A percentile compares a stretch with the other conserved stretches of the same genome.
Conservation (phyloP, 208 protist genomes). For the Crithidia acanthocephali region DNA sequence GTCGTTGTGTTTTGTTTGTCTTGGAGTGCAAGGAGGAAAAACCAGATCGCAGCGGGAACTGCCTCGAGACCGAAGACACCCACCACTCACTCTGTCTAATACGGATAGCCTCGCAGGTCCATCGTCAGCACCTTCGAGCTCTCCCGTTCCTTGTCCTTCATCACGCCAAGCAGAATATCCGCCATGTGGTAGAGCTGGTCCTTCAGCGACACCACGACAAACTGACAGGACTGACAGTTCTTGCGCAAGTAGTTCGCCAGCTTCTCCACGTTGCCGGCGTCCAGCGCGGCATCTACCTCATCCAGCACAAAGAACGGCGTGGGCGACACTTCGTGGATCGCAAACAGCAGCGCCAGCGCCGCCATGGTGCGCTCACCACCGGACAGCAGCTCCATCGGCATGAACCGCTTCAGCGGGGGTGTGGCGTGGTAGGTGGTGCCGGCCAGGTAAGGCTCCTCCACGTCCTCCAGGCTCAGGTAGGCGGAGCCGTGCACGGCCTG, state of each 20-base stretch:
- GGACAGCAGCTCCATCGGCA: constrained; percentile 97
- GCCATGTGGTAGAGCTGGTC: constrained; percentile 96
- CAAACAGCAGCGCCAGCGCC: constrained; percentile 98
- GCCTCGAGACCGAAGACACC: too few relatives aligned
- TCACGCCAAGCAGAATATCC: constrained; percentile 96
- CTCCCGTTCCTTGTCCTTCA: constrained; percentile 90
- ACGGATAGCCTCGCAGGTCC: constrained; percentile 88
- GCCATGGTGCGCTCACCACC: constrained; percentile 99
- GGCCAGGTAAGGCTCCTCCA: constrained; percentile 96
- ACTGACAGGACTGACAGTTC: constrained; percentile 91
- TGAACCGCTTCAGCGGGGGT: constrained; percentile 98
- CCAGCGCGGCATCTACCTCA: constrained; percentile 99
- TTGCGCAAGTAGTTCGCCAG: constrained; percentile 94
- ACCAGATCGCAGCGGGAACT: neutral
- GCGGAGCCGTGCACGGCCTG: constrained; percentile 91
- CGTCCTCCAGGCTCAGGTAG: constrained; percentile 95
- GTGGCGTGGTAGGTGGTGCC: constrained; percentile 98
- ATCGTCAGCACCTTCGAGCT: constrained; percentile 86
- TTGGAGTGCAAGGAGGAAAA: neutral
- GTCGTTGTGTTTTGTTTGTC: neutral
- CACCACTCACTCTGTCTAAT: constrained; percentile 36
- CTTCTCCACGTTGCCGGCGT: constrained; percentile 97
- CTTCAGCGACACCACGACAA: constrained; percentile 98
- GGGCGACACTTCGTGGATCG: constrained; percentile 96
- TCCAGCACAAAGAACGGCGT: constrained; percentile 99